Evolutionary conservation across 2,329 filamentous ascomycete species (phyloP).

Genomic region (Apiospora saccharicola): DNA sequence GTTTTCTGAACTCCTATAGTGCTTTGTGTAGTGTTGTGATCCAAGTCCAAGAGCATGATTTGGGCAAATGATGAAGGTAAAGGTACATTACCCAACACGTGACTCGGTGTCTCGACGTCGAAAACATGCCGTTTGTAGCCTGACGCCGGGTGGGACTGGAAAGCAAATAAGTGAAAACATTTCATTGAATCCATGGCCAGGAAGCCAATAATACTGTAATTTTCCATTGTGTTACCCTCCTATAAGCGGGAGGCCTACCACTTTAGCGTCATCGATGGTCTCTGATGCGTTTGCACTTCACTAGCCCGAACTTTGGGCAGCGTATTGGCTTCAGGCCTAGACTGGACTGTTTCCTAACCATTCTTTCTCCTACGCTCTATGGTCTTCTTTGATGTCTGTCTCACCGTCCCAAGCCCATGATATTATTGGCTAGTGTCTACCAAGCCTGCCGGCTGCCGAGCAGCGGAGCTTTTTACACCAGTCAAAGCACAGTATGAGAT

Average conservation of each 20-base stretch:
- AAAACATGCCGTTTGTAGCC: background rate
- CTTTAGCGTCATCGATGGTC: background rate
- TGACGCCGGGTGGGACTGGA: background rate
- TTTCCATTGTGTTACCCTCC: background rate
- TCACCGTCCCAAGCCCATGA: background rate
- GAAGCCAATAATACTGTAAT: background rate
- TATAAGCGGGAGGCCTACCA: background rate
- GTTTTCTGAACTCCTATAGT: too few relatives aligned
- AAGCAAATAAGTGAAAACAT: background rate
- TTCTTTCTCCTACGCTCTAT: background rate
- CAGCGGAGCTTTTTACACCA: background rate
- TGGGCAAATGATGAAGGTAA: background rate
- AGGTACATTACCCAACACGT: background rate
- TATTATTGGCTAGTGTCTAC: background rate
- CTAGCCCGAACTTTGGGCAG: background rate
- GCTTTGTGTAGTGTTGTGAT: too few relatives aligned
- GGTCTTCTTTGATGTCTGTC: background rate
- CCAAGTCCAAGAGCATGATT: too few relatives aligned
- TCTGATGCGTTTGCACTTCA: background rate
- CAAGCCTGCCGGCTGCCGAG: background rate
- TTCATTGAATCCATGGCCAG: background rate
- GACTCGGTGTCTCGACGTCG: background rate
- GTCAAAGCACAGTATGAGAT: background rate
- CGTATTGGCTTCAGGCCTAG: background rate
- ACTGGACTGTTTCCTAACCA: background rate